Base-by-base conservation (phyloP, 1,284 basidiomycete species). In the Calocybe gambosa region DNA sequence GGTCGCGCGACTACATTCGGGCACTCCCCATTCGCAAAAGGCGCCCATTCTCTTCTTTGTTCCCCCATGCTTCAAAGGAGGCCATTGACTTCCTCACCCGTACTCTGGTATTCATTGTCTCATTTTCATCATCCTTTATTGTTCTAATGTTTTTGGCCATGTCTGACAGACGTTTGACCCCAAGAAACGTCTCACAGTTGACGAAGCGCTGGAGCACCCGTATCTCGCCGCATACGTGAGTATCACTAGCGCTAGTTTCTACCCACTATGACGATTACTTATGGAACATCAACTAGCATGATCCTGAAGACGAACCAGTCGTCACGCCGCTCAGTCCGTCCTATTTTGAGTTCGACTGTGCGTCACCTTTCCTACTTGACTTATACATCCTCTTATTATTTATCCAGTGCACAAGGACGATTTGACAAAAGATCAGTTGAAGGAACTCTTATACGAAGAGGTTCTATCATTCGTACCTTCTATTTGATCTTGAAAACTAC, bases 1-100 rank as follows among this genome's bases (percentile, higher is more conserved):
- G 91, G 39, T 92, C 89, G 40, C 80, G 90, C 45, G 92, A 95
- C 60, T 96, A 96, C 63, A 89, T 96, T 51, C 82, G 91, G 25
- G 82, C 85, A 1, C 69, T 96, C 57, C 90, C 90, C 7, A 91
- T 96, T 77, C 78, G 89, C 52, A 93, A 91, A 69, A 80, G 78
- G 59, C 76, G 80, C 47, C 77, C 85, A 9, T 94, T 95, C 60
- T 73, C 80, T 19, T 73, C 77, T 34, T 62, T 95, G 23, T 95
- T 91, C 71, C 92, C 93, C 2, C 92, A 91, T 58, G 92, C 93
- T 16, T 85, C 80, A 7, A 69, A 79, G 2, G 74, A 82, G 29
- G 91, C 90, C 5, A 75, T 93, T 54, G 90, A 93, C 67, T 93
- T 94, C 68, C 67, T 94, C 49, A 71, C 78, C 38, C 85, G 80